Evolutionary conservation across 164 flowering plant genomes (phyloP).

Genomic region (Dillenia turbinata): DNA sequence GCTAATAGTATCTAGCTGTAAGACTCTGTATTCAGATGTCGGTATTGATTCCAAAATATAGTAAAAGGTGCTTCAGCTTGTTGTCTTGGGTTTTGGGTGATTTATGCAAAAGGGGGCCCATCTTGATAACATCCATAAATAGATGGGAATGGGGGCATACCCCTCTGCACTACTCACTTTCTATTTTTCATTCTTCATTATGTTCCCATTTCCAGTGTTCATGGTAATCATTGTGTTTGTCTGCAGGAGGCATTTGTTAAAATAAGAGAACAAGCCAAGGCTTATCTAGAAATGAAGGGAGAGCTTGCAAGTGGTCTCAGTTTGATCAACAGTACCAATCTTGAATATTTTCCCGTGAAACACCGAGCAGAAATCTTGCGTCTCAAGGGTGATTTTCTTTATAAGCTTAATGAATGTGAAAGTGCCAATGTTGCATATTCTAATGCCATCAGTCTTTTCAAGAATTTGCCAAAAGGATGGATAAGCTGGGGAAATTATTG

Average conservation of each 20-base stretch:
- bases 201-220: no score
- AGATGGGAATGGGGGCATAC: no score
- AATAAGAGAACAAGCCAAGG: constrained; percentile 97
- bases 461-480: constrained; percentile 97
- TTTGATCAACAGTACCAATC: constrained; percentile 90
- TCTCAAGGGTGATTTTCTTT: constrained; percentile 87
- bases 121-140: no score
- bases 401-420: constrained; percentile 83
- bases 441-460: constrained; percentile 80
- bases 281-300: constrained; percentile 91
- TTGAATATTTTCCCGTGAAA: constrained; percentile 85
- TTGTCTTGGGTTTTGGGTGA: no score
- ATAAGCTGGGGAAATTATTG: constrained; percentile 99
- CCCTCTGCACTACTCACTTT: no score
- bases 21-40: no score
- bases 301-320: constrained; percentile 87
- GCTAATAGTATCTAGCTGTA: no score
- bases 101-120: no score
- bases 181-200: no score
- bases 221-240: neutral
- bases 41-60: no score
- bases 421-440: constrained; percentile 85
- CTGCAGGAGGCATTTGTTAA: constrained; percentile 97
- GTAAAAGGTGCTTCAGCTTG: no score
- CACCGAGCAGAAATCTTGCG: constrained; percentile 92